Evolutionary conservation across 108 stramenopile species (phyloP), one percentile per base, ranked within the genome.

Genomic region (Parietichytrium sp.): DNA sequence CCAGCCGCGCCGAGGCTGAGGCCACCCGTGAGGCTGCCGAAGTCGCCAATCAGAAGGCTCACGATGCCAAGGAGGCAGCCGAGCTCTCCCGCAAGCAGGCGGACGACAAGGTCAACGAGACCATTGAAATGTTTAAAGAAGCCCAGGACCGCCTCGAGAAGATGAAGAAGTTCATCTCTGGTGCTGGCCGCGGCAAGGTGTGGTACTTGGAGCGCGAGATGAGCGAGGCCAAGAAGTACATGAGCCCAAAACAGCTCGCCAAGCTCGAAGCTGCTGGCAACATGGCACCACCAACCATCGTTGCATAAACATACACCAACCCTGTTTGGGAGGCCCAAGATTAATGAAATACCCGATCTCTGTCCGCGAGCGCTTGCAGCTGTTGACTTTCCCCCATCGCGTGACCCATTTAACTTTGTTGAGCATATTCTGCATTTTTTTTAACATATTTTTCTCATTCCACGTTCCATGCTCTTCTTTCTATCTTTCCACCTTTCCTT

Each of bases 181-280:
- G 83, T 23, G n/a, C 12, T 49, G 83, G 52, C 8, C 52, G 55
- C 30, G 83, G 83, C 79, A 83, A 52, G 27, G 38, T 83, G 49
- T 83, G 83, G 83, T 80, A 47, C 47, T 27, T 83, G 29, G 83
- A 83, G 30, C 52, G 79, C 38, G 83, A 83, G 53, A 36, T 83
- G 25, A 79, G 53, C 30, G 83, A 83, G 83, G 49, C 79, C 27
- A 54, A 80, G 45, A 83, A 79, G 79, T 80, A 54, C 83, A 54
- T 83, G 79, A 23, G 36, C 13, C 80, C 54, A 42, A 54, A 81
- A 15, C 10, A 29, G 54, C 31, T 54, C 29, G 54, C 23, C 33
- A 54, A 81, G 80, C 78, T 79, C 25, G 48, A 79, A 48, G 48
- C 47, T 15, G 45, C 38, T 47, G 26, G 25, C 4, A 48, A 23